Evolutionary conservation across 2,329 filamentous ascomycete species (phyloP).

Genomic region (Madurella mycetomatis): DNA sequence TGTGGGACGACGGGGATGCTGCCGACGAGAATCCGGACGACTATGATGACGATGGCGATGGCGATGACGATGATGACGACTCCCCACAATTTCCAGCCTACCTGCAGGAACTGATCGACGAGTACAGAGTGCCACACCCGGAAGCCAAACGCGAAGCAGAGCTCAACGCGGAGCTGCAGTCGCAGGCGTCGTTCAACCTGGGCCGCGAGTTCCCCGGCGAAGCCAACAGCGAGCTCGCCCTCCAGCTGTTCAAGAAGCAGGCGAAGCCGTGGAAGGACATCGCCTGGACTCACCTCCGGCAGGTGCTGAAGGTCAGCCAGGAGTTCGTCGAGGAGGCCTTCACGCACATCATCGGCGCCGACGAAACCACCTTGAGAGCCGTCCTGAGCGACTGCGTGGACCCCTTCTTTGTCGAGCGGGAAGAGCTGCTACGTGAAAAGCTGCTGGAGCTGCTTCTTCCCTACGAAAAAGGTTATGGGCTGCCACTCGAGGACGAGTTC

Average conservation of each 20-base stretch:
- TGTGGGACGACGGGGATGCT: neutral
- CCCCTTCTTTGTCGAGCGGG: conserved; percentile 25
- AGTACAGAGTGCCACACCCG: conserved; percentile 32
- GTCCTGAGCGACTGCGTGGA: conserved; percentile 23
- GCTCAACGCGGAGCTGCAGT: conserved; percentile 30
- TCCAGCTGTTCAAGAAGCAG: conserved; percentile 39
- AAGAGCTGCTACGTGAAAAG: conserved; percentile 30
- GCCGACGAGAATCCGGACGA: neutral
- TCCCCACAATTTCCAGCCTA: conserved; percentile 22
- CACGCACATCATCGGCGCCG: conserved; percentile 29
- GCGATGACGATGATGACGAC: neutral
- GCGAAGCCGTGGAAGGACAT: conserved; percentile 37
- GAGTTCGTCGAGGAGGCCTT: conserved; percentile 37
- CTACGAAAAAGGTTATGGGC: conserved; percentile 32
- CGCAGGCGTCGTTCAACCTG: conserved; percentile 34
- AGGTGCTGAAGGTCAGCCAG: conserved; percentile 29
- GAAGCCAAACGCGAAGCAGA: conserved; percentile 13
- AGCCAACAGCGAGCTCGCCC: conserved; percentile 34
- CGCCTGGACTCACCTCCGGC: conserved; percentile 33
- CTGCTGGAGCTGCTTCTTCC: conserved; percentile 38
- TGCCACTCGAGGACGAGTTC: conserved; percentile 31
- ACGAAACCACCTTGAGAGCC: conserved; percentile 23
- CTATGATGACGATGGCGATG: neutral
- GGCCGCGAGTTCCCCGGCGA: conserved; percentile 39
- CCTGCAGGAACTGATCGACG: conserved; percentile 29